Percentiles rank a stretch among this genome's conserved stretches.
Evolutionary conservation across 2,329 filamentous ascomycete genomes (phyloP).

Genomic region (Ascochyta koolunga): DNA sequence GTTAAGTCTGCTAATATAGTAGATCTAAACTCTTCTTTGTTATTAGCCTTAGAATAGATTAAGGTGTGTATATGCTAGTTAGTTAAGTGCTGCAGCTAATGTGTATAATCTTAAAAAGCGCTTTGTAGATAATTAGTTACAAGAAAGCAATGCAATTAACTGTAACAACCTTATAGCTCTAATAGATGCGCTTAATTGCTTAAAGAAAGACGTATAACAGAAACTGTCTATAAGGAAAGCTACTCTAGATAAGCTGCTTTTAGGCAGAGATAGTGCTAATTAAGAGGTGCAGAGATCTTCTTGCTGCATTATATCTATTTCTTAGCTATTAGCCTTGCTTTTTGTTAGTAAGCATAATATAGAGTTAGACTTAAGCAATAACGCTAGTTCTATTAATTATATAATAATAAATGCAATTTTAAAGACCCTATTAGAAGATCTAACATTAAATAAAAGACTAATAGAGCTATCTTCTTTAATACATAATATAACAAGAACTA

Average conservation of each 20-base stretch:
- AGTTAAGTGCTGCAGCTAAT: not conserved
- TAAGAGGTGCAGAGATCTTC: not conserved
- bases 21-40: not conserved
- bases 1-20: not conserved
- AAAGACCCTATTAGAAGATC: not conserved
- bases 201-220: not conserved
- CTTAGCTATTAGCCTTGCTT: not conserved
- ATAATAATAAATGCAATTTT: not conserved
- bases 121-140: not conserved
- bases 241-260: not conserved
- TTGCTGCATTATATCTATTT: not conserved
- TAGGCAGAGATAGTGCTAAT: not conserved
- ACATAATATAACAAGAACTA: not conserved
- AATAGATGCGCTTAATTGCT: not conserved
- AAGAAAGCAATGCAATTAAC: not conserved
- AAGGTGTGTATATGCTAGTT: not conserved
- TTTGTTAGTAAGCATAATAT: not conserved
- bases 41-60: not conserved
- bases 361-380: not conserved
- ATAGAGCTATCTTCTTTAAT: not conserved
- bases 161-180: not conserved
- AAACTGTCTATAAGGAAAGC: not conserved
- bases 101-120: not conserved
- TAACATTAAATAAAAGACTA: not conserved
- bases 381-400: not conserved